These are phyloP conservation scores for Xenosphaeropsis pyriputrescens DNA, from an alignment of 2,329 filamentous ascomycete species.

Conservation along the genomic window DNA sequence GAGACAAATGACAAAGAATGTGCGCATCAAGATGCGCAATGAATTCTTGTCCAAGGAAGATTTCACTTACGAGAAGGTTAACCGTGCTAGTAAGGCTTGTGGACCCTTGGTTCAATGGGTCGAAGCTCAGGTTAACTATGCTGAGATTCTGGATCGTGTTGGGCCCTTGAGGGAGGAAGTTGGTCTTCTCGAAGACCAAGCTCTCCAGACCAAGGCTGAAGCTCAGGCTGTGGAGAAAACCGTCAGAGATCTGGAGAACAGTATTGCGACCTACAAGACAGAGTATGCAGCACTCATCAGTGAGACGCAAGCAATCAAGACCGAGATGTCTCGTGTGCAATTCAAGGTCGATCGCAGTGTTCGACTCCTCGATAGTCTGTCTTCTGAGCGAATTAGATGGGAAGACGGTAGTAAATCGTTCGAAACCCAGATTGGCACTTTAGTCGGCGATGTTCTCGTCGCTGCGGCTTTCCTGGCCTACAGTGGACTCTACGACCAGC, in stretches of 20 bases:
- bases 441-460: constrained; percentile 89
- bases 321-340: constrained; percentile 90
- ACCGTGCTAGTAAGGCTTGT: constrained; percentile 91
- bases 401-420: constrained; percentile 97
- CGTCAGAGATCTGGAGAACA: constrained; percentile 70
- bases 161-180: constrained; percentile 89
- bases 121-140: constrained; percentile 89
- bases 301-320: constrained; percentile 93
- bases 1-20: constrained; percentile 73
- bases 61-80: constrained; percentile 92
- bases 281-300: constrained; percentile 95
- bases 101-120: constrained; percentile 97
- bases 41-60: constrained; percentile 88
- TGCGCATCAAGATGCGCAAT: constrained; percentile 79
- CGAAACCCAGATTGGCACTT: constrained; percentile 91
- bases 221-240: constrained; percentile 84
- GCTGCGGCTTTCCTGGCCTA: constrained; percentile 97
- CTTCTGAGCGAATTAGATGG: constrained; percentile 86
- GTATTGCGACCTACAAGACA: constrained; percentile 87
- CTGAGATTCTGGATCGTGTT: constrained; percentile 89
- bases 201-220: constrained; percentile 83
- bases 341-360: constrained; percentile 98
- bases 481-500: constrained; percentile 92
- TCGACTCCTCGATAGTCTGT: constrained; percentile 82
- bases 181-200: constrained; percentile 69